A percentile compares a stretch with the other conserved stretches of the same genome.
phyloP scores from a whole-genome alignment of 371 early-diverging fungal genomes.

The Mortierella polycephala region DNA sequence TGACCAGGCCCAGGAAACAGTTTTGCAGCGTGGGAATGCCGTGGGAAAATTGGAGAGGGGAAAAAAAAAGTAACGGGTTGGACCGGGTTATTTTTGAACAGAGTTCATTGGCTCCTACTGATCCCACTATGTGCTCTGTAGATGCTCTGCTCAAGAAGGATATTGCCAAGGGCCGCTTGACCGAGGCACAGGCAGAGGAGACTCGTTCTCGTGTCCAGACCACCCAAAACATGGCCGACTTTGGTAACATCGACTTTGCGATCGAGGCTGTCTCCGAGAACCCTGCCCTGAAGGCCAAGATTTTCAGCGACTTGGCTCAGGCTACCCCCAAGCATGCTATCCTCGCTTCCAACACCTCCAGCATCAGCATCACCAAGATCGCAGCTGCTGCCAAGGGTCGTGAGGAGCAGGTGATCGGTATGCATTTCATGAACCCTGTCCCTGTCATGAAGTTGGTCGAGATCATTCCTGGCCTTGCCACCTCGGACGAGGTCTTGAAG shows the following conservation, averaged over 20 bases:
- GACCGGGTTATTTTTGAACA: background rate
- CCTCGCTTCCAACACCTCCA: conserved; percentile 95
- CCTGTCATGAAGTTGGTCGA: conserved; percentile 99
- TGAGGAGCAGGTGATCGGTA: conserved; percentile 87
- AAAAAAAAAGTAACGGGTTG: background rate
- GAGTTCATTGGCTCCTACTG: background rate
- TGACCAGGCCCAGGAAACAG: background rate
- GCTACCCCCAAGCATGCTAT: conserved; percentile 80
- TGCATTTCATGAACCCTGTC: conserved; percentile 97
- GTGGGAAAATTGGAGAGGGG: conserved; percentile 24
- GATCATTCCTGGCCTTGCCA: conserved; percentile 94
- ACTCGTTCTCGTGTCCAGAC: conserved; percentile 75
- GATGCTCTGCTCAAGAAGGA: conserved; percentile 92
- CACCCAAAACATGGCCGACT: conserved; percentile 65
- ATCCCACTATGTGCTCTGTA: conserved; percentile 28
- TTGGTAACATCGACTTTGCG: conserved; percentile 81
- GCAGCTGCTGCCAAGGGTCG: conserved; percentile 88
- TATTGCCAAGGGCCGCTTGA: conserved; percentile 85
- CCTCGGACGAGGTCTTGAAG: conserved; percentile 73
- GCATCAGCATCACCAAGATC: conserved; percentile 96
- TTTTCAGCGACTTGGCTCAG: conserved; percentile 84
- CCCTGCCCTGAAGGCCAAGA: conserved; percentile 82
- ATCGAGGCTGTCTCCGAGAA: conserved; percentile 98
- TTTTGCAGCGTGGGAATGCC: conserved; percentile 4
- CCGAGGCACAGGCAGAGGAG: conserved; percentile 78